phyloP scores from a whole-genome alignment of 2,329 filamentous ascomycete species.

The Fusarium sp. region DNA sequence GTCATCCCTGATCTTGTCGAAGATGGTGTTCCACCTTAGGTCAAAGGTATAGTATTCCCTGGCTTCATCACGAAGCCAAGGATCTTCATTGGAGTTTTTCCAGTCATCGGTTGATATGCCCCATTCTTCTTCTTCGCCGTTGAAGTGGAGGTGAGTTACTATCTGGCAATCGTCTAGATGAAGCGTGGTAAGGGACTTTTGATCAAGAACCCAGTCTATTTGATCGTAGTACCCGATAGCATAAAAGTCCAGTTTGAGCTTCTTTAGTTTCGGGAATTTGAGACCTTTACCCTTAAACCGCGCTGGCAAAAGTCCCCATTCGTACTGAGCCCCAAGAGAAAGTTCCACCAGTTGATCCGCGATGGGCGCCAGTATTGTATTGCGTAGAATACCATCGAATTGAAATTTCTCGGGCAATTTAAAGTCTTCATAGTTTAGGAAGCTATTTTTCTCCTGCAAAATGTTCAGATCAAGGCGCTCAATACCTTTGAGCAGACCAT shows the following conservation, averaged over 20 bases:
- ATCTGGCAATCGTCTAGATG: not conserved
- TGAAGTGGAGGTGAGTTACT: not conserved
- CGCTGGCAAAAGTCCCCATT: not conserved
- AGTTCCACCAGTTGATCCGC: not conserved
- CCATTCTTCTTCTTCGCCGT: not conserved
- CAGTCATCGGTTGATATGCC: not conserved
- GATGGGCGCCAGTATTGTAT: not conserved
- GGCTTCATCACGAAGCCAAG: not conserved
- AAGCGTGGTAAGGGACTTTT: not conserved
- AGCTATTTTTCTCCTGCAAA: fast-evolving
- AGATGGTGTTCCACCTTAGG: not conserved
- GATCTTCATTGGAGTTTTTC: not conserved
- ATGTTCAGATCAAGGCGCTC: not conserved
- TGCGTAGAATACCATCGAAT: not conserved
- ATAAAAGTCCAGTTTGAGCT: fast-evolving
- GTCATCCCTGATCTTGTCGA: not conserved
- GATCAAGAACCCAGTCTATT: not conserved
- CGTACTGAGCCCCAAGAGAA: fast-evolving
- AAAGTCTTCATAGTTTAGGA: not conserved
- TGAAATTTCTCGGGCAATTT: not conserved
- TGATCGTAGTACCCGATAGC: not conserved
- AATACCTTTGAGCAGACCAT: not conserved
- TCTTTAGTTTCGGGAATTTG: not conserved
- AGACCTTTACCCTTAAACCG: not conserved
- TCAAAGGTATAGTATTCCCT: not conserved